These are phyloP conservation scores for Scorias spongiosa DNA, from an alignment of 2,329 filamentous ascomycete genomes.

Conservation along the genomic window DNA sequence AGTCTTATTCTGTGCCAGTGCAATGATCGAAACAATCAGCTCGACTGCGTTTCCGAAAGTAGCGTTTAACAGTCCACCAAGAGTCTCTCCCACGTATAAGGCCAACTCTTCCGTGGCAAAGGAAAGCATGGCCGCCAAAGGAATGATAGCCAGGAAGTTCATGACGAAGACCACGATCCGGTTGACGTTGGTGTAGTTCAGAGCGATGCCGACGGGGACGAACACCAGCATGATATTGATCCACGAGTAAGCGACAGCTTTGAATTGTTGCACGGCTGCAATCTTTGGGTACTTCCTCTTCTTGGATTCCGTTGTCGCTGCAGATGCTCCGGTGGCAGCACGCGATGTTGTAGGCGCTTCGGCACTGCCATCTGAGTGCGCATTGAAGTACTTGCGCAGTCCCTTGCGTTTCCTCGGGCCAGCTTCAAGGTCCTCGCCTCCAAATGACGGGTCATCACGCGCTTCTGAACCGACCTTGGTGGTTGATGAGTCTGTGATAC, in stretches of 20 bases:
- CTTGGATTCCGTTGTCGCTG: constrained; percentile 9
- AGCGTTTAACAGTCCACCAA: constrained; percentile 80
- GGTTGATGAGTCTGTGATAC: constrained; percentile 5
- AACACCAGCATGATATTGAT: constrained; percentile 70
- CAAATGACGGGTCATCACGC: constrained; percentile 2
- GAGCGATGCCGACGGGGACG: constrained; percentile 60
- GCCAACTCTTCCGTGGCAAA: constrained; percentile 87
- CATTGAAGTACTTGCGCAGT: constrained; percentile 10
- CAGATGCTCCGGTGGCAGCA: constrained; percentile 5
- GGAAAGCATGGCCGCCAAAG: constrained; percentile 70
- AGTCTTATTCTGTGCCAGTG: constrained; percentile 57
- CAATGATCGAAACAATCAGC: constrained; percentile 58
- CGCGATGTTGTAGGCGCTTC: constrained; percentile 6
- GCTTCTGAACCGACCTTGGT: background rate
- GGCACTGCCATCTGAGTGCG: constrained; percentile 9
- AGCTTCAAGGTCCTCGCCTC: constrained; percentile 3
- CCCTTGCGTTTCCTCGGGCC: constrained; percentile 7
- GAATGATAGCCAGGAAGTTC: constrained; percentile 89
- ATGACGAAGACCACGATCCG: constrained; percentile 56
- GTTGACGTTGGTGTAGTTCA: constrained; percentile 49
- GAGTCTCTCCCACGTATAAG: constrained; percentile 58
- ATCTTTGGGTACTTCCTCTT: constrained; percentile 14
- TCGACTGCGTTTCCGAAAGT: constrained; percentile 55
- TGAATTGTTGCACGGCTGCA: constrained; percentile 38
- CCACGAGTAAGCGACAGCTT: constrained; percentile 67